Percentiles rank a stretch among this genome's conserved stretches.
Evolutionary conservation across 306 rosid species (phyloP).

Genomic region (Prosopis cineraria): DNA sequence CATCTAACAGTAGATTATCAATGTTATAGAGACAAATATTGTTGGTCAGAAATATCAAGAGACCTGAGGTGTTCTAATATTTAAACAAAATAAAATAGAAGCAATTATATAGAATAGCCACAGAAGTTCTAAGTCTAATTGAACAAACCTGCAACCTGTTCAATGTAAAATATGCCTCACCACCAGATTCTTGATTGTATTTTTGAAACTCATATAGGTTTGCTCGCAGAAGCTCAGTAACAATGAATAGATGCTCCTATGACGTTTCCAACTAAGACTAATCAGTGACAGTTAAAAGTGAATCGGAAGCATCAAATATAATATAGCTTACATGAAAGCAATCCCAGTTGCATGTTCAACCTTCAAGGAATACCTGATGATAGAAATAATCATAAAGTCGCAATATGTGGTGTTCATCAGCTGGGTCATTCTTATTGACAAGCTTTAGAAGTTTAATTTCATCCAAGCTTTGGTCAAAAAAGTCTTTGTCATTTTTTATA

Average conservation of each 20-base stretch:
- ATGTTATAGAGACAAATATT: neutral
- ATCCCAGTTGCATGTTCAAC: neutral
- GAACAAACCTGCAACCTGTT: constrained; percentile 85
- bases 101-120: neutral
- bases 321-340: constrained; percentile 13
- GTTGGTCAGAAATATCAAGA: neutral
- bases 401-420: constrained; percentile 73
- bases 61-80: neutral
- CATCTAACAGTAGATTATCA: neutral
- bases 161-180: constrained; percentile 80
- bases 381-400: constrained; percentile 98
- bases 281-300: constrained; percentile 12
- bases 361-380: constrained; percentile 66
- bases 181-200: constrained; percentile 92
- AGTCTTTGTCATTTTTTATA: constrained; percentile 95
- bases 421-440: constrained; percentile 91
- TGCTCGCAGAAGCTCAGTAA: constrained; percentile 91
- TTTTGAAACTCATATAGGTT: constrained; percentile 95
- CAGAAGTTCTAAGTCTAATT: constrained; percentile 28
- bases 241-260: constrained; percentile 97
- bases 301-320: constrained; percentile 10
- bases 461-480: constrained; percentile 95
- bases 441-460: constrained; percentile 96
- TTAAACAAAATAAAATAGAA: neutral
- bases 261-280: constrained; percentile 29